These are phyloP conservation scores for Phycomyces nitens DNA, from an alignment of 192 early-diverging fungal species.

Conservation along the genomic window DNA sequence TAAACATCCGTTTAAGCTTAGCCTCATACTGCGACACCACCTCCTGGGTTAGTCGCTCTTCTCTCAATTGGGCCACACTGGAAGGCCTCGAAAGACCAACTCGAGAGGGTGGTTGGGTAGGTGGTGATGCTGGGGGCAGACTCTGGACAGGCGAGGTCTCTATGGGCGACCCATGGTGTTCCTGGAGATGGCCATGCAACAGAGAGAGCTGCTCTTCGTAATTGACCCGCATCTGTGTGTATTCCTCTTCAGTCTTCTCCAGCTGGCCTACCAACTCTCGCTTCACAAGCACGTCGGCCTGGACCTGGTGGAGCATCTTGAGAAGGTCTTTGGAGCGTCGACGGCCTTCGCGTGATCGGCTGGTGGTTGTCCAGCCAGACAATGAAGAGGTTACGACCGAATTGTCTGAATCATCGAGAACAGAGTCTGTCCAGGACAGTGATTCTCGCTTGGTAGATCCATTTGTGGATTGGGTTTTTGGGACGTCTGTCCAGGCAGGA, in stretches of 20 bases:
- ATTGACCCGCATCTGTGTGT: slow-evolving; percentile 45
- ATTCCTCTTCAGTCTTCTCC: slow-evolving; percentile 50
- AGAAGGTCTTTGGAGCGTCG: slow-evolving; percentile 20
- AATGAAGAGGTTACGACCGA: slow-evolving; percentile 12
- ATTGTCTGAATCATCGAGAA: slow-evolving; percentile 24
- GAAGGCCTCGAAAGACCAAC: background rate
- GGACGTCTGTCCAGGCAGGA: slow-evolving; percentile 30
- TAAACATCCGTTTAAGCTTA: slow-evolving; percentile 50
- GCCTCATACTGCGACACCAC: slow-evolving; percentile 49
- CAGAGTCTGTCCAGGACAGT: slow-evolving; percentile 19
- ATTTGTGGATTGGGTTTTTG: slow-evolving; percentile 13
- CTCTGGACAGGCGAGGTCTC: too few relatives aligned
- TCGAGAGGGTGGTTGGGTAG: background rate
- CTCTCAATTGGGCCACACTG: slow-evolving; percentile 1
- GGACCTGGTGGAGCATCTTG: slow-evolving; percentile 52
- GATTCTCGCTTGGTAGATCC: slow-evolving; percentile 18
- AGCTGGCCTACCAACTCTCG: slow-evolving; percentile 52
- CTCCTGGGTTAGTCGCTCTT: slow-evolving; percentile 21
- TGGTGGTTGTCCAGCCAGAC: background rate
- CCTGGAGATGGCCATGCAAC: slow-evolving; percentile 49
- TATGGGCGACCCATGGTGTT: slow-evolving; percentile 54
- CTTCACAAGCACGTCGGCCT: slow-evolving; percentile 50
- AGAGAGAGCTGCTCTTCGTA: slow-evolving; percentile 66
- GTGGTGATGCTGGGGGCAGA: slow-evolving; percentile 2
- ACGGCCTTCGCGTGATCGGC: background rate